Base-by-base conservation (phyloP, 352 stramenopile species). In the Phytopythium vexans region DNA sequence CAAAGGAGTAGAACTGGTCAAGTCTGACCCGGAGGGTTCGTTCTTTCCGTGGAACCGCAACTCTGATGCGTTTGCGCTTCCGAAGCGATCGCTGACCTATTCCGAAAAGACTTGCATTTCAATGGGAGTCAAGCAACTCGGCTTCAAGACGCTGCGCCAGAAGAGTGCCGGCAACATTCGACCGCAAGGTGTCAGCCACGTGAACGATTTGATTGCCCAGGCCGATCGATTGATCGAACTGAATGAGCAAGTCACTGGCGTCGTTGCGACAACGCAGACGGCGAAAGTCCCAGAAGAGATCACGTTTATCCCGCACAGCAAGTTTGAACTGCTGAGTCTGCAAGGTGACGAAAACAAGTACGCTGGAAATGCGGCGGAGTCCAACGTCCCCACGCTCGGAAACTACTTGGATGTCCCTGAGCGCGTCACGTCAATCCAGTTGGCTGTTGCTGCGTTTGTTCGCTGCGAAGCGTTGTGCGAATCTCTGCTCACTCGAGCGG, bases 401-500 rank as follows among this genome's bases (percentile, higher is more conserved):
- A 95, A 92, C 38, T 89, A 95, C 36, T 52, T 96, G 8, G 81
- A 95, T 46, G 84, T 96, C 10, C 88, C 88, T 3, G 82, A 94
- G 52, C 71, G 72, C 7, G 82, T 96, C 8, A 77, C 59, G 7
- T 92, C 85, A 12, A 79, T 94, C 34, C 66, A 74, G 27, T 46
- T 93, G 44, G 88, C 86, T 1, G 82, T 93, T 16, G 84, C 76
- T 12, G 75, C 84, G 15, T 91, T 96, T 58, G 77, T 92, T 12
- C 70, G 88, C 9, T 96, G 86, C 42, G 64, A 77, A 38, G 66
- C 69, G 39, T 61, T 96, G 21, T 95, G 86, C 45, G 82, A 93
- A 45, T 83, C 80, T 14, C 62, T 96, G 12, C 57, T 96, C 8
- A 76, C 82, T 44, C 77, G 88, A 54, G 86, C 85, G 14, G 82